Evolutionary conservation across 371 early-diverging fungal species (phyloP).

Genomic region (Umbelopsis sp.): DNA sequence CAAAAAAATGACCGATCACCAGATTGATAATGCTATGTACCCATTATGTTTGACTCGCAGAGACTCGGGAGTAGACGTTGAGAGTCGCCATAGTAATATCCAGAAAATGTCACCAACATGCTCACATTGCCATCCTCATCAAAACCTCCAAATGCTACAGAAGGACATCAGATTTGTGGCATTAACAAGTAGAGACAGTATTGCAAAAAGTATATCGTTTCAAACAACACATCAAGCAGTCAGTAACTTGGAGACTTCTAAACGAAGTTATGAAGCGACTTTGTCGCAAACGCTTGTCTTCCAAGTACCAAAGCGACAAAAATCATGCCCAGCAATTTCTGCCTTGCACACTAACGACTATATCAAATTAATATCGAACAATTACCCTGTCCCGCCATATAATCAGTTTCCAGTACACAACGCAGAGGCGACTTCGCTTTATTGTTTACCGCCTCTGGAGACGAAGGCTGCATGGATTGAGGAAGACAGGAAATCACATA

Average conservation of each 20-base stretch:
- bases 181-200: background rate
- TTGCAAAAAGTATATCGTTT: background rate
- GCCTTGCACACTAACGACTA: background rate
- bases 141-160: background rate
- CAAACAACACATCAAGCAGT: background rate
- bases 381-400: too few relatives aligned
- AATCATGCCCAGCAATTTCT: slow-evolving; percentile 13
- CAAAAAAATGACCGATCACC: background rate
- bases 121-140: background rate
- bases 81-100: background rate
- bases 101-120: background rate
- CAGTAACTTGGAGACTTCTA: background rate
- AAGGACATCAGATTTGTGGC: background rate
- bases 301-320: slow-evolving; percentile 10
- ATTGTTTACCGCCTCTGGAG: background rate
- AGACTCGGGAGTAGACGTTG: slow-evolving; percentile 12
- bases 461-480: background rate
- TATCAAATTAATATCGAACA: background rate
- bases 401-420: background rate
- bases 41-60: background rate
- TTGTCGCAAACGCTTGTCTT: slow-evolving; percentile 2
- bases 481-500: background rate
- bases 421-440: background rate
- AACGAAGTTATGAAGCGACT: background rate
- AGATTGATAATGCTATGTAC: background rate